phyloP scores from a whole-genome alignment of 805 yeast species.

The Candida stauntonica region DNA sequence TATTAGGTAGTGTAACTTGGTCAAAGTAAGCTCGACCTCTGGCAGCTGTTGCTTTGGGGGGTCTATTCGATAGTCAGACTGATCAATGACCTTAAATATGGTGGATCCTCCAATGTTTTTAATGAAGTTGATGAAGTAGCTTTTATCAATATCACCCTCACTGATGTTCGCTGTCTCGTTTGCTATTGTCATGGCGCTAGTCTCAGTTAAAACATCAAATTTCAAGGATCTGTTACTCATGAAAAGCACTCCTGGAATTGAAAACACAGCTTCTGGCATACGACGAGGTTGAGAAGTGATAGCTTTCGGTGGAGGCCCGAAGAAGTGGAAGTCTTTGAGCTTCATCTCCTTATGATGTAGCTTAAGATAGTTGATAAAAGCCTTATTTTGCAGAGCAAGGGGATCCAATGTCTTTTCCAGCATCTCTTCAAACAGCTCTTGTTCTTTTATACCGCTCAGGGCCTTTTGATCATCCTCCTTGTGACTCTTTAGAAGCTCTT shows the following conservation, averaged over 20 bases:
- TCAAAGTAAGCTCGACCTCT: conserved; percentile 1
- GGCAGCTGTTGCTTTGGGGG: background rate
- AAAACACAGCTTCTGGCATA: background rate
- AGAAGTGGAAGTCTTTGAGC: conserved; percentile 10
- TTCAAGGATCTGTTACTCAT: background rate
- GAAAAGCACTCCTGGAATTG: conserved; percentile 3
- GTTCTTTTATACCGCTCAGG: conserved; percentile 2
- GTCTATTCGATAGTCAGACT: conserved; percentile 2
- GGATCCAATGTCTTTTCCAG: conserved; percentile 3
- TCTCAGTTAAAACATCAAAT: background rate
- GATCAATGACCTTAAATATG: background rate
- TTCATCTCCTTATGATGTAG: conserved; percentile 2
- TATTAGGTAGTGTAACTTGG: conserved; percentile 7
- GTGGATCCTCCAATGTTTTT: conserved; percentile 4
- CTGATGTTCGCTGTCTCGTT: background rate
- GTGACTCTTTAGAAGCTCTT: conserved; percentile 6
- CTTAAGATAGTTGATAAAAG: conserved; percentile 7
- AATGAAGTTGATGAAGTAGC: background rate
- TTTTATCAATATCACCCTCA: background rate
- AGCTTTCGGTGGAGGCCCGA: background rate
- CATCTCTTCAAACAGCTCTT: conserved; percentile 10
- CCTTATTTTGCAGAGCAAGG: conserved; percentile 4
- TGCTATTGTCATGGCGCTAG: background rate
- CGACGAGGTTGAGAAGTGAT: background rate
- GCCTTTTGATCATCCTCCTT: conserved; percentile 11